Conservation (phyloP, 768 basidiomycete species). For the Chalciporus pseudorubinellus region DNA sequence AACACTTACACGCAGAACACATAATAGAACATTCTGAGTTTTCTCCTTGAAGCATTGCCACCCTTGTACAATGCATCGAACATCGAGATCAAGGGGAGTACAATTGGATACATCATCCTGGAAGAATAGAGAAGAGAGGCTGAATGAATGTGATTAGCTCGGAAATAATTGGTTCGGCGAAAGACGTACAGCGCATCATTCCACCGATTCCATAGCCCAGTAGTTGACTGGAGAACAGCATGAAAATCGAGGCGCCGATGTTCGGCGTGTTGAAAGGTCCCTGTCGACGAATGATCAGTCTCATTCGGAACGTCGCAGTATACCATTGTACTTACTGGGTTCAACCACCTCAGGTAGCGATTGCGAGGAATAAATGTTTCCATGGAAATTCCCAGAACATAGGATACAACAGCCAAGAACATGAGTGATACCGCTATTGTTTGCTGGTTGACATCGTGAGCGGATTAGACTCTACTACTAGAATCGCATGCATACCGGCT, state of each 20-base stretch:
- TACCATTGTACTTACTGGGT: conserved; percentile 42
- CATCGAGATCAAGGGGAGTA: conserved; percentile 23
- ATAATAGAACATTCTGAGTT: conserved; percentile 32
- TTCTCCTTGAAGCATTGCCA: conserved; percentile 37
- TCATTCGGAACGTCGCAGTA: background rate
- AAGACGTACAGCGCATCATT: conserved; percentile 43
- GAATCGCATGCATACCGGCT: conserved; percentile 38
- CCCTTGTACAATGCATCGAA: conserved; percentile 42
- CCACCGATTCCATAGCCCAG: conserved; percentile 56
- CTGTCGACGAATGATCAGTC: conserved; percentile 24
- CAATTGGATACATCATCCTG: conserved; percentile 44
- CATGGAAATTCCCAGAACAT: conserved; percentile 46
- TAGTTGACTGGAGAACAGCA: conserved; percentile 36
- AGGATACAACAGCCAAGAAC: conserved; percentile 55
- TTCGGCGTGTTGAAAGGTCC: conserved; percentile 56
- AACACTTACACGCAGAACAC: conserved; percentile 30
- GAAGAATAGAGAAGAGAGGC: conserved; percentile 39
- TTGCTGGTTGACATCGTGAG: conserved; percentile 38
- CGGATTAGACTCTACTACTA: background rate
- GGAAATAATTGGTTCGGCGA: background rate
- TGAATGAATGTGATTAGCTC: background rate
- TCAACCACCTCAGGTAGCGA: conserved; percentile 47
- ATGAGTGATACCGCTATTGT: conserved; percentile 51
- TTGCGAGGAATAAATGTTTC: conserved; percentile 45
- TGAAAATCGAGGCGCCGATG: conserved; percentile 44